These are phyloP conservation scores for Acer yangbiense DNA, from an alignment of 345 rosid genomes.

Conservation along the genomic window DNA sequence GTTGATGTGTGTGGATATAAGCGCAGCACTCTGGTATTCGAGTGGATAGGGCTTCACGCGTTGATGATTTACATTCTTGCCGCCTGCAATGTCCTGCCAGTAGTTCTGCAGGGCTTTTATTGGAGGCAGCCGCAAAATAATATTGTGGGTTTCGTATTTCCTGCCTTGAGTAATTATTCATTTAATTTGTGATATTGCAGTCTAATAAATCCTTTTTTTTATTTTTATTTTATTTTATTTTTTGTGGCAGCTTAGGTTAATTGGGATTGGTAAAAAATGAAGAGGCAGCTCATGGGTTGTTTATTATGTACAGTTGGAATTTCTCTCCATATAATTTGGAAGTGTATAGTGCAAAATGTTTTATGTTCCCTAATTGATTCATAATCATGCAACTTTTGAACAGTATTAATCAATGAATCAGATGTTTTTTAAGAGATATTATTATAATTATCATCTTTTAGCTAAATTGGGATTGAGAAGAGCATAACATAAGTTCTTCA, in stretches of 20 bases:
- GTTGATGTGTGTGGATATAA: conserved; percentile 64
- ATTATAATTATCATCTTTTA: neutral
- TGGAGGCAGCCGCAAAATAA: conserved; percentile 73
- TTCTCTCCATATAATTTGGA: neutral
- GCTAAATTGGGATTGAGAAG: neutral
- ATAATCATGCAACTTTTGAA: neutral
- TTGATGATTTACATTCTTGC: conserved; percentile 57
- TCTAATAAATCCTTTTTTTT: neutral
- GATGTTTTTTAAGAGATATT: neutral
- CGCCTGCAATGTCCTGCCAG: conserved; percentile 67
- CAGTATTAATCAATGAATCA: too few species aligned
- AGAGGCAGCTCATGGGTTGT: neutral
- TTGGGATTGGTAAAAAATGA: conserved; percentile 49
- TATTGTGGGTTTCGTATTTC: conserved; percentile 43
- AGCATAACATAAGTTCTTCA: neutral
- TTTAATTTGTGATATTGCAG: neutral
- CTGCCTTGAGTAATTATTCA: neutral
- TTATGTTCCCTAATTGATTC: neutral
- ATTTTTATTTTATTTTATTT: neutral
- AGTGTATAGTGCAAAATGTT: neutral
- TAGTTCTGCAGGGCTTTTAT: conserved; percentile 77
- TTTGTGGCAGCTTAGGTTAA: conserved; percentile 41
- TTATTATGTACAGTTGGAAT: neutral
- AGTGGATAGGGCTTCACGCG: conserved; percentile 91
- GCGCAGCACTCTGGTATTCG: conserved; percentile 45